These are phyloP conservation scores for Parascedosporium putredinis DNA, from an alignment of 2,329 filamentous ascomycete genomes.

Conservation along the genomic window DNA sequence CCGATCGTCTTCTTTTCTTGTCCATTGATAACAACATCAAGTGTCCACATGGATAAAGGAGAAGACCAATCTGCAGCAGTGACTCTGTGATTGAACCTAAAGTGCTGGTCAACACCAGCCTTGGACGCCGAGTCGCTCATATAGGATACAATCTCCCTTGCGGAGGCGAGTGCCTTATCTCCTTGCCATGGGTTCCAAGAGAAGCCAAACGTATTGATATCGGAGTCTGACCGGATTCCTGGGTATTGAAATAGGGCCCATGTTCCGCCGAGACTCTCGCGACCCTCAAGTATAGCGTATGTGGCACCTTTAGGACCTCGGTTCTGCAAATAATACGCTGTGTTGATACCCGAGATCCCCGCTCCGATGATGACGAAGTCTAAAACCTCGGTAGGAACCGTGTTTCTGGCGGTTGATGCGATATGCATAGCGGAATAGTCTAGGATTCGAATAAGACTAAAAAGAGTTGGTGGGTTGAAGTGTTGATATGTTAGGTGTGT, in stretches of 20 bases:
- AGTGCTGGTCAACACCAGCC: constrained; percentile 42
- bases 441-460: too few species aligned
- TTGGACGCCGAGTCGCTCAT: constrained; percentile 38
- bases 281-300: constrained; percentile 54
- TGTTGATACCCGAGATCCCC: constrained; percentile 65
- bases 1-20: constrained; percentile 16
- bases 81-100: constrained; percentile 42
- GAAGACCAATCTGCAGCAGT: constrained; percentile 41
- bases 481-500: too few species aligned
- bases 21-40: constrained; percentile 26
- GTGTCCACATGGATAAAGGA: constrained; percentile 45
- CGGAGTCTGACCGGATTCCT: constrained; percentile 58
- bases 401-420: too few species aligned
- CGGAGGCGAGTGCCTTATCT: constrained; percentile 40
- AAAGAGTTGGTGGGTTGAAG: too few species aligned
- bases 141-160: constrained; percentile 41
- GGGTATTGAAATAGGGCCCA: constrained; percentile 73
- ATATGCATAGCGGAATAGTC: too few species aligned
- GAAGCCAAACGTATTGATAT: constrained; percentile 54
- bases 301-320: constrained; percentile 50
- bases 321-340: constrained; percentile 41
- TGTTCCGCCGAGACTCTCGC: constrained; percentile 59
- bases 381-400: too few species aligned
- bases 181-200: constrained; percentile 62
- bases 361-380: constrained; percentile 60